Percentiles rank a stretch among this genome's conserved stretches.
Evolutionary conservation across 1,139 yeast species (phyloP).

Genomic region (Blastobotrys arbuscula): DNA sequence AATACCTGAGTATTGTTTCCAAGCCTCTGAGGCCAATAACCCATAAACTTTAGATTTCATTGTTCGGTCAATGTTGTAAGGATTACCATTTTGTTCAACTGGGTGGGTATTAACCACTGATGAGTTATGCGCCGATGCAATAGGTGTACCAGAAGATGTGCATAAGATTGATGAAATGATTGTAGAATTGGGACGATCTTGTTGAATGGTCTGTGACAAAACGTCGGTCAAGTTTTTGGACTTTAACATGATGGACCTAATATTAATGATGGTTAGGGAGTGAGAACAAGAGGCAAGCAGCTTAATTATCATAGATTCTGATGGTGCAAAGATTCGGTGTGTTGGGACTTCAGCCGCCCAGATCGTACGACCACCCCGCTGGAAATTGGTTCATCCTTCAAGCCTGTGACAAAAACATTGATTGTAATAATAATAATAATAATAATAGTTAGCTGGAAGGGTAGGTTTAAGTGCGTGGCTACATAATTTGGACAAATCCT

Average conservation of each 20-base stretch:
- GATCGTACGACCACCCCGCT: too few species aligned
- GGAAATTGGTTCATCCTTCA: too few species aligned
- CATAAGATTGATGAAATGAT: conserved; percentile 28
- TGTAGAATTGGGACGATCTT: conserved; percentile 17
- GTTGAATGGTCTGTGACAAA: conserved; percentile 26
- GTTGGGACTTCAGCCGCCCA: too few species aligned
- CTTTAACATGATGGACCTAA: conserved; percentile 27
- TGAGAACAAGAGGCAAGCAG: too few species aligned
- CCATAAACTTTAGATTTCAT: conserved; percentile 30
- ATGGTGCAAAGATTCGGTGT: too few species aligned
- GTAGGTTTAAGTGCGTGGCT: too few species aligned
- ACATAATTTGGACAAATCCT: too few species aligned
- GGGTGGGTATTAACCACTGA: conserved; percentile 23
- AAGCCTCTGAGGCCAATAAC: conserved; percentile 28
- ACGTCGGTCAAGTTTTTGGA: conserved; percentile 25
- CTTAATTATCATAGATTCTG: too few species aligned
- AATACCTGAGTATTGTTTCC: conserved; percentile 26
- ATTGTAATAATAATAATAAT: too few species aligned
- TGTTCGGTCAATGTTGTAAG: conserved; percentile 25
- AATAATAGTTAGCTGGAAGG: too few species aligned
- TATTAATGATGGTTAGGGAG: too few species aligned
- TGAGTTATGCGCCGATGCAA: conserved; percentile 27
- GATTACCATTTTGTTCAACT: conserved; percentile 13
- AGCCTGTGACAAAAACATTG: too few species aligned
- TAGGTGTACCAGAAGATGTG: conserved; percentile 25